Conservation (phyloP, 495 filamentous ascomycete species). For the Cladorrhinum samala region DNA sequence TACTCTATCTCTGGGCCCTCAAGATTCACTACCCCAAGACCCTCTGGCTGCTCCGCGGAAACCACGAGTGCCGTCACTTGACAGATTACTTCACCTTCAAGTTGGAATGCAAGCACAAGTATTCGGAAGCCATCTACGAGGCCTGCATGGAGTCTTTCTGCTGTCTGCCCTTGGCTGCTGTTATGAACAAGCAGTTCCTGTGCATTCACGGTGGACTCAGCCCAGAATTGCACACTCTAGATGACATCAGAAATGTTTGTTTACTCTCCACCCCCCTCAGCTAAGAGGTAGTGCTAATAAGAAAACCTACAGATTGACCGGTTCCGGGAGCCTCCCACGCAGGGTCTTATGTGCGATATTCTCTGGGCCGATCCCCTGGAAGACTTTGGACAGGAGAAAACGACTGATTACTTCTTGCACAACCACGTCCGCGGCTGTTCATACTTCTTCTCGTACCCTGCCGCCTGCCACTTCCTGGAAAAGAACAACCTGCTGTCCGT, state of each 20-base stretch:
- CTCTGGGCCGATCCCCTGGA: constrained; percentile 98
- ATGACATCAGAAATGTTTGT: constrained; percentile 81
- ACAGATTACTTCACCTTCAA: constrained; percentile 99
- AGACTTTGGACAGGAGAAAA: constrained; percentile 98
- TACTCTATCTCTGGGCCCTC: constrained; percentile 92
- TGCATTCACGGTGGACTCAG: constrained; percentile 97
- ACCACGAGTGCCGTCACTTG: constrained; percentile 97
- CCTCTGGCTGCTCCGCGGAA: constrained; percentile 92
- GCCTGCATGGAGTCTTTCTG: constrained; percentile 99
- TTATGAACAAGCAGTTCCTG: constrained; percentile 99
- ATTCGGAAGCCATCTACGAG: constrained; percentile 92
- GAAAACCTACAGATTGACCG: constrained; percentile 78
- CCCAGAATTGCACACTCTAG: constrained; percentile 90
- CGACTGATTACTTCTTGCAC: constrained; percentile 92
- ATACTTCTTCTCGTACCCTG: constrained; percentile 98
- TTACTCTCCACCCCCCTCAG: not conserved
- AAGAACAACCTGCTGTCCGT: constrained; percentile 98
- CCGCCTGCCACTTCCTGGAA: constrained; percentile 95
- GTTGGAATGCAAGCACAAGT: constrained; percentile 98
- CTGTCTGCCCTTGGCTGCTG: constrained; percentile 82
- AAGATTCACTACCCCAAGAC: constrained; percentile 99
- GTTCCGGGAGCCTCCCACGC: constrained; percentile 94
- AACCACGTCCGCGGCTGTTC: constrained; percentile 98
- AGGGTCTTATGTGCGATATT: constrained; percentile 98
- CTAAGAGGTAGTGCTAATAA: constrained; percentile 9